These are phyloP conservation scores for Avena atlantica DNA, from an alignment of 176 grass and related monocot genomes.

Conservation along the genomic window DNA sequence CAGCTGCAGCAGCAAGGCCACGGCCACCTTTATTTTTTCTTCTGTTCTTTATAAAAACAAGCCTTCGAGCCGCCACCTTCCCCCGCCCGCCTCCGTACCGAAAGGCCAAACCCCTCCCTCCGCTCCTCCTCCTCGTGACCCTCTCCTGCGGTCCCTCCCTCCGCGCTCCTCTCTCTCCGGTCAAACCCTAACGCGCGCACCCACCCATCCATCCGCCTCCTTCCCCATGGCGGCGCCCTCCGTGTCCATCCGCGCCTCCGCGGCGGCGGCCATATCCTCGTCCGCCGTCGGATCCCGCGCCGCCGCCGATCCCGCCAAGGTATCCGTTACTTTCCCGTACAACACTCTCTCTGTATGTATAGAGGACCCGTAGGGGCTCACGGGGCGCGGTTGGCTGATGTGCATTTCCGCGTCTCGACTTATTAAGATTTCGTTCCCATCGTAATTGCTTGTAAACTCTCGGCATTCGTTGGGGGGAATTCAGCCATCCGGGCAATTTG, in stretches of 20 bases:
- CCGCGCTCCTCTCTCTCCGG: not conserved
- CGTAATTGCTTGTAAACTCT: not conserved
- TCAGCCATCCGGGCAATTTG: not conserved
- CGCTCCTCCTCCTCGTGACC: slow-evolving; percentile 2
- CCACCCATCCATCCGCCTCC: not conserved
- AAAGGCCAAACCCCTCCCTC: slow-evolving; percentile 8
- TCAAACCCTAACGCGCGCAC: slow-evolving; percentile 48
- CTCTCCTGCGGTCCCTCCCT: not conserved
- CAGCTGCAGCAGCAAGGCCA: not conserved
- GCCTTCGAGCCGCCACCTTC: slow-evolving; percentile 40
- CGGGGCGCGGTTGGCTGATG: not conserved
- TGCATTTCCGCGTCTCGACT: not conserved
- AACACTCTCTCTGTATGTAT: not conserved
- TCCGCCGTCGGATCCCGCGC: slow-evolving; percentile 55
- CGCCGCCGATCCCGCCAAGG: slow-evolving; percentile 63
- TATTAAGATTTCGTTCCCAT: not conserved
- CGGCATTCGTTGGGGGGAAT: not conserved
- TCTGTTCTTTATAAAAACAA: not conserved
- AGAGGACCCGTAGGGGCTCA: not conserved
- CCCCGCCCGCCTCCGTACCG: slow-evolving; percentile 32
- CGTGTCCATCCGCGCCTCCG: slow-evolving; percentile 58
- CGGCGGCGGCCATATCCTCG: slow-evolving; percentile 27
- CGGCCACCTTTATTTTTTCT: not conserved
- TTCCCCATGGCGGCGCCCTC: slow-evolving; percentile 71
- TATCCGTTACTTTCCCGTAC: not conserved